Evolutionary conservation across 169 alveolate genomes (phyloP).

Genomic region (Plasmodium inui): DNA sequence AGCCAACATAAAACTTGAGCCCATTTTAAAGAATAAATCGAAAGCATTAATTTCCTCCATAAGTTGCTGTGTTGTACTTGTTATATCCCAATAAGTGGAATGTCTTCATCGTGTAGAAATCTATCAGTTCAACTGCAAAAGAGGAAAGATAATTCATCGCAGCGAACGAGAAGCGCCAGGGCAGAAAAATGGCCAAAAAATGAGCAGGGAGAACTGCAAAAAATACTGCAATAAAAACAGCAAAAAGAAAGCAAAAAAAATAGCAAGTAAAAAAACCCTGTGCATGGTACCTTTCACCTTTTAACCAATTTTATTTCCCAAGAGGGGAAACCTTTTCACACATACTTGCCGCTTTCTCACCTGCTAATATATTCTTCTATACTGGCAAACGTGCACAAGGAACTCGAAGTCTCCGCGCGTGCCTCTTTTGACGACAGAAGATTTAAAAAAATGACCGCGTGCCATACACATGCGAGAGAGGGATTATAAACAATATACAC

Average conservation of each 20-base stretch:
- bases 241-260: not conserved
- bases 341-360: not conserved
- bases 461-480: not conserved
- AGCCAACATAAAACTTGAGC: not conserved
- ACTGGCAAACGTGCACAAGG: not conserved
- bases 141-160: not conserved
- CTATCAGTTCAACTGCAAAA: not conserved
- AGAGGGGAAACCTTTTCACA: not conserved
- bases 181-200: not conserved
- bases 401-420: not conserved
- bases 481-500: not conserved
- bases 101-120: not conserved
- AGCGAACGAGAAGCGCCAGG: not conserved
- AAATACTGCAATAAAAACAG: not conserved
- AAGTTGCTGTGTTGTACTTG: not conserved
- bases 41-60: not conserved
- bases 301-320: not conserved
- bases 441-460: not conserved
- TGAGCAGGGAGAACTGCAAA: not conserved
- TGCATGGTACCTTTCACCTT: not conserved
- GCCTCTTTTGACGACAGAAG: not conserved
- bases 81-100: not conserved
- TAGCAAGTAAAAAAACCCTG: not conserved
- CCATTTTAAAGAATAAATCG: not conserved
- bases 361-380: not conserved